Percentiles rank a stretch among this genome's conserved stretches.
phyloP scores from a whole-genome alignment of 257 asterid species.

The Buddleja alternifolia region DNA sequence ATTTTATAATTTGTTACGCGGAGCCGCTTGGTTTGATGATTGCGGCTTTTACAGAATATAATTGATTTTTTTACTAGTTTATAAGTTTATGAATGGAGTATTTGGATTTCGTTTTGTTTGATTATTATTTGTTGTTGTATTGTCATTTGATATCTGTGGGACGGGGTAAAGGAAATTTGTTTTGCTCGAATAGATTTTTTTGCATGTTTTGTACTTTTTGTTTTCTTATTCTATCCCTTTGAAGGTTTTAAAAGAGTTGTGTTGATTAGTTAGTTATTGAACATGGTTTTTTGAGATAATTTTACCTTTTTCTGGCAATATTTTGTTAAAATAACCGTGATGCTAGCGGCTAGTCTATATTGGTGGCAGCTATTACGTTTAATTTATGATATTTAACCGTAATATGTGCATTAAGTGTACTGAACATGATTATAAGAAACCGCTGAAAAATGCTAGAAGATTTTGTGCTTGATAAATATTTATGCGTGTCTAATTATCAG shows the following conservation, averaged over 20 bases:
- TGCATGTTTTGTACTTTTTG: too few relatives aligned
- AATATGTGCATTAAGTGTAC: too few relatives aligned
- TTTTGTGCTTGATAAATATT: constrained; percentile 10
- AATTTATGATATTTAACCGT: too few relatives aligned
- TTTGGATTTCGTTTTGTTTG: not conserved
- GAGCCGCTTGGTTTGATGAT: not conserved
- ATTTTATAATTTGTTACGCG: not conserved
- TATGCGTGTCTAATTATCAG: not conserved
- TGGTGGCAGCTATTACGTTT: too few relatives aligned
- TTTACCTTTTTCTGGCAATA: too few relatives aligned
- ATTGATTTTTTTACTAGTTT: not conserved
- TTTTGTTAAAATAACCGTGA: too few relatives aligned
- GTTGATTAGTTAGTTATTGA: too few relatives aligned
- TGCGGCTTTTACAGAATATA: not conserved
- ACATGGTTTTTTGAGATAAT: too few relatives aligned
- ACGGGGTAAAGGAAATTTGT: not conserved
- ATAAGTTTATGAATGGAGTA: not conserved
- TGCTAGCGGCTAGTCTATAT: too few relatives aligned
- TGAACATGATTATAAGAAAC: not conserved
- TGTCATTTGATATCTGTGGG: not conserved
- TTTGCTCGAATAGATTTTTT: not conserved
- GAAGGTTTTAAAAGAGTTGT: too few relatives aligned
- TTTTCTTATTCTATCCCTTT: too few relatives aligned
- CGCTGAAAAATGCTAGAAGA: not conserved
- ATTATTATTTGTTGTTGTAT: not conserved